Evolutionary conservation across 345 rosid genomes (phyloP), one percentile per base, ranked within the genome.

Genomic region (Eucalyptus sp.): DNA sequence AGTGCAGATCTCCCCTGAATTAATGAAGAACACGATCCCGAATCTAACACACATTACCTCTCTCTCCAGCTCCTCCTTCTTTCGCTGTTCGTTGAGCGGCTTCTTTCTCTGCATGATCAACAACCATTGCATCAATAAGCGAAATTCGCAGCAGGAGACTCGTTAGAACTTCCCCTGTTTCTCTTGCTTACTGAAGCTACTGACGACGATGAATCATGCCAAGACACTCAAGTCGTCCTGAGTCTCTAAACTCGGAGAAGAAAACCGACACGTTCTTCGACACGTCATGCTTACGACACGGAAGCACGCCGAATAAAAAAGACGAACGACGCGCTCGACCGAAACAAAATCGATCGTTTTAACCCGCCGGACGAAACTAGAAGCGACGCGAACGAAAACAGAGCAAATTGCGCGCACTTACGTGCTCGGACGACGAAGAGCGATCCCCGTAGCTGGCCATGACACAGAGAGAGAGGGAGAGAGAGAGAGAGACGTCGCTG

Each of bases 1-100:
- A 64, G 76, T n/a, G 27, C 15, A 76, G 84, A 76, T 76, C 84
- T 76, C 84, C 27, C 25, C 6, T 22, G 11, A 76, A 76, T 22
- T 41, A 24, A 76, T 41, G 14, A 41, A 41, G 84, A 41, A 41
- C 29, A 68, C 46, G 50, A 46, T n/a, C 54, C 50, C 43, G 43
- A 50, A 46, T 13, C 60, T 22, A 15, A 29, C 60, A 41, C 86
- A 54, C 10, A 37, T 54, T 94, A 97, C 99, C 98, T 97, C 99
- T 93, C 94, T 94, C 94, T 96, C 96, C 52, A 96, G 95, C 86
- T 92, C 95, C 90, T 95, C 98, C 91, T 89, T 95, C 92, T 94
- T 97, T 89, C 93, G 94, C 92, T 92, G 96, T 86, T 94, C 95
- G 88, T 89, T 91, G 56, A 89, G 89, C 96, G 90, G 95, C 95